Evolutionary conservation across 2,329 filamentous ascomycete species (phyloP).

Genomic region (Thelonectria olida): DNA sequence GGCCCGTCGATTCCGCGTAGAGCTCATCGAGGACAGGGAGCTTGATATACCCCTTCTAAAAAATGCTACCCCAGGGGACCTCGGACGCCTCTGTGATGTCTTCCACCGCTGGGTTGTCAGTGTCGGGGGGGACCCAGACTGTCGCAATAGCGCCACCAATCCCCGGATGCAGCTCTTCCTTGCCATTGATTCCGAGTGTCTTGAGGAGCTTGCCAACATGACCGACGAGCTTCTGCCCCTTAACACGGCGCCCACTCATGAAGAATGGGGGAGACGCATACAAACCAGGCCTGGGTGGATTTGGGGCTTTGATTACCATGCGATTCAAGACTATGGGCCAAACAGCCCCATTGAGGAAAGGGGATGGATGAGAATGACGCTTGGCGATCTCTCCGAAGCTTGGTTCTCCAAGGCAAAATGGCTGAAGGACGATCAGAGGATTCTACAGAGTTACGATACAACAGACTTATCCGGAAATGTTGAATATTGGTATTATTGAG

Average conservation of each 20-base stretch:
- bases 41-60: not conserved
- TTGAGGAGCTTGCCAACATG: not conserved
- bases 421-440: too few relatives aligned
- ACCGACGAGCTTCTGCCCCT: not conserved
- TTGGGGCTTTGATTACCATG: not conserved
- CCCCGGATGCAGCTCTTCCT: conserved; percentile 1
- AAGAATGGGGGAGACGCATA: not conserved
- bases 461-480: too few relatives aligned
- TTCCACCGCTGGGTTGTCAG: not conserved
- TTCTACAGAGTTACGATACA: too few relatives aligned
- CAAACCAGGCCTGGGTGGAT: not conserved
- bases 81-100: not conserved
- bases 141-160: not conserved
- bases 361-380: conserved; percentile 1
- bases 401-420: not conserved
- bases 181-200: not conserved
- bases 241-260: not conserved
- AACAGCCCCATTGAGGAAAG: not conserved
- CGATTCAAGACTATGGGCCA: not conserved
- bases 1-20: conserved; percentile 3
- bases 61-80: not conserved
- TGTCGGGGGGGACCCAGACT: not conserved
- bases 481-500: too few relatives aligned
- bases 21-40: not conserved
- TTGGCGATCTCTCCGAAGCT: not conserved